Evolutionary conservation across 2,329 filamentous ascomycete genomes (phyloP), one percentile per base, ranked within the genome.

Genomic region (Beauveria pseudobassiana): DNA sequence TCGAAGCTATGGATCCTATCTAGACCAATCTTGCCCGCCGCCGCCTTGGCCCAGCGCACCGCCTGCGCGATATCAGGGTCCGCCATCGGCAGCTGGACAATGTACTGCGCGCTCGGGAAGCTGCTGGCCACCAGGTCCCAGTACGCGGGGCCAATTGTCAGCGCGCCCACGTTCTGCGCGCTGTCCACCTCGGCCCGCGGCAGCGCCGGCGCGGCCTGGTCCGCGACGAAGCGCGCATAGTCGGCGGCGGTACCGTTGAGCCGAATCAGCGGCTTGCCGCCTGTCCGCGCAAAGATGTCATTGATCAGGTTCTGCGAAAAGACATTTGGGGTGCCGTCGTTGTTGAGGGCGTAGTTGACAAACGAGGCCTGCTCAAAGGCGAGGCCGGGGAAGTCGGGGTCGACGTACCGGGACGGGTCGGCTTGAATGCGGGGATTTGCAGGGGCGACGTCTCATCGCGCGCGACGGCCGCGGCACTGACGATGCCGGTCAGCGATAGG

Each of bases 241-340:
- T 75, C 73, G 9, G 72, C 65, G 49, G 71, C 73, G 1, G 73
- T 74, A 9, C 73, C 73, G 14, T 73, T 73, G 3, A 75, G 64
- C 14, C 73, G 67, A 43, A 75, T 75, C 51, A 72, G 69, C 4
- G 73, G 70, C 38, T 66, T 67, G 1, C 73, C 73, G 3, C 71
- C 71, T 0, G 72, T 75, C 28, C 73, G 69, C 7, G 68, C 69
- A 50, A 71, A 73, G 53, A 75, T 67, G 20, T 65, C 66, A 18
- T 71, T 62, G 48, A 75, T 72, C 34, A 75, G 68, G 56, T 75
- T 75, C 16, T 64, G 53, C 1, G 71, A 73, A 64, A 75, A 75
- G 10, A 57, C 55, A 38, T 75, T 75, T 18, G 64, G 34, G n/a
- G 68, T 69, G 34, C 71, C 71, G 24, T 68, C 63, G 55, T 69